These are phyloP conservation scores for Cinnamomum micranthum DNA, from an alignment of 164 flowering plant species.

Conservation along the genomic window DNA sequence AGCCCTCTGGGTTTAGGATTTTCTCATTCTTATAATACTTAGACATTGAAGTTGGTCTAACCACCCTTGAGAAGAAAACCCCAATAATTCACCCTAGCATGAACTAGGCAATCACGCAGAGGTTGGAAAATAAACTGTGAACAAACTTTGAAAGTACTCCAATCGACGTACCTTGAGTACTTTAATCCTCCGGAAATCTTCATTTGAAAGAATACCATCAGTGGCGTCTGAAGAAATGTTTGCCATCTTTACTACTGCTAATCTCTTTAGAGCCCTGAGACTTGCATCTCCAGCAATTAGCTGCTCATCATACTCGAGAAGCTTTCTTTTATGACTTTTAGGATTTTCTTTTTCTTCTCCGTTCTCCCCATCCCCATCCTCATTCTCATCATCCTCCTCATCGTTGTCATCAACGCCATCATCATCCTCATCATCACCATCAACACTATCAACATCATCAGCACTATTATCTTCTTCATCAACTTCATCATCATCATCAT, in stretches of 20 bases:
- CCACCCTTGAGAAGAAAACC: neutral
- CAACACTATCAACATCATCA: conserved; percentile 16
- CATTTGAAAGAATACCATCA: conserved; percentile 83
- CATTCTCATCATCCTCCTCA: conserved; percentile 23
- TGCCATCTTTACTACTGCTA: conserved; percentile 42
- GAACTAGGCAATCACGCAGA: neutral
- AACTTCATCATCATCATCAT: conserved; percentile 11
- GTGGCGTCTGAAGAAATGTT: conserved; percentile 21
- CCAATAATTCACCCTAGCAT: neutral
- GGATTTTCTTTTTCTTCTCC: conserved; percentile 18
- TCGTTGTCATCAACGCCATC: conserved; percentile 20
- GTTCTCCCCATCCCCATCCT: conserved; percentile 10
- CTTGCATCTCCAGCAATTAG: conserved; percentile 59
- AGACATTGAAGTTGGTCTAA: neutral
- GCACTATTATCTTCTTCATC: conserved; percentile 14
- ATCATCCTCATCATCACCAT: conserved; percentile 4
- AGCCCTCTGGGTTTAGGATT: neutral
- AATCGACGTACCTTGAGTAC: conserved; percentile 55
- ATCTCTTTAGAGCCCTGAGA: conserved; percentile 71
- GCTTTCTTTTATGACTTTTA: conserved; percentile 58
- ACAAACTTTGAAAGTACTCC: neutral
- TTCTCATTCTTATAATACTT: neutral
- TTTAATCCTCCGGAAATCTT: conserved; percentile 78
- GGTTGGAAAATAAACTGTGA: neutral
- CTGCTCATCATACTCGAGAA: conserved; percentile 48